phyloP scores from a whole-genome alignment of 768 basidiomycete genomes.

The Boletus vermiculosoides region DNA sequence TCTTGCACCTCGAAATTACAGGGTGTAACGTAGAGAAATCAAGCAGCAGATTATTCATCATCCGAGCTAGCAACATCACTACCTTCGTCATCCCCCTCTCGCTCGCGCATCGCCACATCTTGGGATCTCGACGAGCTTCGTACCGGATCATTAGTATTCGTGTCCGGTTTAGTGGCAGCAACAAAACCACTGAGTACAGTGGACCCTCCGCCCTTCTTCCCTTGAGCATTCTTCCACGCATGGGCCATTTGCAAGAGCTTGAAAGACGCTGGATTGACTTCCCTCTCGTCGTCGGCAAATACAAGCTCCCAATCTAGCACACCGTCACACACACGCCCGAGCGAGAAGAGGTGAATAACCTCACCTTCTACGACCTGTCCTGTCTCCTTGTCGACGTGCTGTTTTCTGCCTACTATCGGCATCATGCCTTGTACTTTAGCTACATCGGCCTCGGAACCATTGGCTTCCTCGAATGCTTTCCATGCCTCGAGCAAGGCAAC shows the following conservation, averaged over 20 bases:
- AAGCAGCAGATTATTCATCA: slow-evolving; percentile 30
- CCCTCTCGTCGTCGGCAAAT: slow-evolving; percentile 94
- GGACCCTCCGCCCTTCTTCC: slow-evolving; percentile 37
- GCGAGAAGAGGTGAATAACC: slow-evolving; percentile 19
- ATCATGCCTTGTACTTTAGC: slow-evolving; percentile 88
- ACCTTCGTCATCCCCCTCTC: slow-evolving; percentile 30
- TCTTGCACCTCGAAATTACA: background rate
- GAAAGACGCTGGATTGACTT: slow-evolving; percentile 90
- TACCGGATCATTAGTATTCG: slow-evolving; percentile 4
- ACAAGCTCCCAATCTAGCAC: slow-evolving; percentile 89
- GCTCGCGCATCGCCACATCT: slow-evolving; percentile 27
- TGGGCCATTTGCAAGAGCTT: slow-evolving; percentile 96
- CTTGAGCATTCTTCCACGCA: slow-evolving; percentile 72
- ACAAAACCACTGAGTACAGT: slow-evolving; percentile 48
- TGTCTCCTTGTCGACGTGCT: slow-evolving; percentile 80
- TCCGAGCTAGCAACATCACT: slow-evolving; percentile 60
- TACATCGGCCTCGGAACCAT: slow-evolving; percentile 72
- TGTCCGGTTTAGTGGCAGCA: slow-evolving; percentile 33
- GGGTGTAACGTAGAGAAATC: background rate
- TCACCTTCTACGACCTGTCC: slow-evolving; percentile 84
- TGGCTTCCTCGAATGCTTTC: slow-evolving; percentile 87
- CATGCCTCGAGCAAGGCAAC: slow-evolving; percentile 91
- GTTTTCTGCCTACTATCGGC: slow-evolving; percentile 85
- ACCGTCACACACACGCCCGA: background rate
- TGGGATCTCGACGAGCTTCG: slow-evolving; percentile 12